Base-by-base conservation (phyloP, 192 early-diverging fungal species). In the Endogone sp. region DNA sequence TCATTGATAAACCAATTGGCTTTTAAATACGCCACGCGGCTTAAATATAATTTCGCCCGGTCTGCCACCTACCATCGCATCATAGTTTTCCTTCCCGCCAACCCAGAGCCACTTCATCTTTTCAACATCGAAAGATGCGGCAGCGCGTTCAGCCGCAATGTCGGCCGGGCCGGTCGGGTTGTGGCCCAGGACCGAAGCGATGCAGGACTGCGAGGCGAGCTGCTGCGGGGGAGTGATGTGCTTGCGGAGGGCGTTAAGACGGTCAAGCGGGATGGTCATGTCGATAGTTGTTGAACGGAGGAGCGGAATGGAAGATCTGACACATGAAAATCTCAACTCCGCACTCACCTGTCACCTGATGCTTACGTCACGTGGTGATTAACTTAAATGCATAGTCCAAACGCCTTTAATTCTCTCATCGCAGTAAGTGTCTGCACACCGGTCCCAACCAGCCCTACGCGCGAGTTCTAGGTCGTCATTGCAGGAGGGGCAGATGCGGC, bases 91-190 rank as follows among this genome's bases (percentile, higher is more conserved):
- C 55, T 81, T 68, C 44, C 79, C 79, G 22, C 84, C 84, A 20
- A 66, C 60, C 44, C 77, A 79, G 44, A 82, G 80, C 26, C 73
- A 64, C 31, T 74, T 74, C 77, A 87, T 79, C 27, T 74, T 73
- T 64, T 79, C 71, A 58, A 86, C 75, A 66, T 84, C 74, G 68
- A 87, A 87, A 3, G 71, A 72, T 10, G 86, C 81, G 31, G 79
- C 77, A 37, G 82, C 82, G 26, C 86, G 72, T 67, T 87, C 86
- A 11, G 68, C 65, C 27, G 82, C 76, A 28, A 85, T 79, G 73
- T 85, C 84, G n/a, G 74, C 75, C 20, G 79, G 71, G 20, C 81
- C 81, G 3, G 81, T 82, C 25, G 78, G 71, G 29, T 71, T 64
- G 29, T 75, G 71, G 32, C 70, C 79, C 54, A 76, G 74, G 29